Conservation (phyloP, 768 basidiomycete species). For the Tephrocybe sp. region DNA sequence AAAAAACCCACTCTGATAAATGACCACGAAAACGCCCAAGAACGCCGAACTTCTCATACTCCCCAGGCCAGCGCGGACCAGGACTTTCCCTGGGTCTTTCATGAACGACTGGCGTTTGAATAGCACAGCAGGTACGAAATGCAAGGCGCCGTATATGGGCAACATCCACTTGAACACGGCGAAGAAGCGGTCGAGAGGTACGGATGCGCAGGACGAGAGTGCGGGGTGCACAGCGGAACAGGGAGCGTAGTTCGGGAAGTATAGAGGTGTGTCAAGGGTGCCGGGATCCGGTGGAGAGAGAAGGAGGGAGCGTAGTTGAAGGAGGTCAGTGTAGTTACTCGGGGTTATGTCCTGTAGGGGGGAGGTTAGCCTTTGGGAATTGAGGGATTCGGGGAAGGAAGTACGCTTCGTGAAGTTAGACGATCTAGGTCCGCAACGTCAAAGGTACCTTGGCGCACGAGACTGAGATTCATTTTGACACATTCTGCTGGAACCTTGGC, state of each 20-base stretch:
- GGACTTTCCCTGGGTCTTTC: slow-evolving; percentile 63
- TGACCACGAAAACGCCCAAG: slow-evolving; percentile 76
- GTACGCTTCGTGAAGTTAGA: slow-evolving; percentile 49
- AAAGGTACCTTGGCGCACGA: slow-evolving; percentile 59
- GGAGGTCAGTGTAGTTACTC: slow-evolving; percentile 49
- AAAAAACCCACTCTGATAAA: slow-evolving; percentile 68
- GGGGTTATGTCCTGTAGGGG: slow-evolving; percentile 50
- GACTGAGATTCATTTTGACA: slow-evolving; percentile 58
- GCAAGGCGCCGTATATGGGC: slow-evolving; percentile 85
- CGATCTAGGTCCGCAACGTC: slow-evolving; percentile 57
- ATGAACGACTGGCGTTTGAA: slow-evolving; percentile 74
- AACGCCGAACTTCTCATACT: slow-evolving; percentile 86
- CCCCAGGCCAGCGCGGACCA: slow-evolving; percentile 65
- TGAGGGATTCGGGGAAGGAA: neutral
- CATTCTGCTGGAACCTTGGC: slow-evolving; percentile 60
- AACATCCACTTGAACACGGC: slow-evolving; percentile 83
- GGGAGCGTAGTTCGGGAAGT: slow-evolving; percentile 55
- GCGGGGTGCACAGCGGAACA: slow-evolving; percentile 82
- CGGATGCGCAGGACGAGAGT: slow-evolving; percentile 55
- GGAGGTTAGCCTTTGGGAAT: neutral
- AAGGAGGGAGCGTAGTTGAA: slow-evolving; percentile 38
- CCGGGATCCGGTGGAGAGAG: slow-evolving; percentile 28
- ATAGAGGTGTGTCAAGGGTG: slow-evolving; percentile 20
- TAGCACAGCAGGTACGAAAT: slow-evolving; percentile 83
- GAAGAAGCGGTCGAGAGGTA: slow-evolving; percentile 71